Base-by-base conservation (phyloP, 306 rosid genomes). In the Castanea sativa region DNA sequence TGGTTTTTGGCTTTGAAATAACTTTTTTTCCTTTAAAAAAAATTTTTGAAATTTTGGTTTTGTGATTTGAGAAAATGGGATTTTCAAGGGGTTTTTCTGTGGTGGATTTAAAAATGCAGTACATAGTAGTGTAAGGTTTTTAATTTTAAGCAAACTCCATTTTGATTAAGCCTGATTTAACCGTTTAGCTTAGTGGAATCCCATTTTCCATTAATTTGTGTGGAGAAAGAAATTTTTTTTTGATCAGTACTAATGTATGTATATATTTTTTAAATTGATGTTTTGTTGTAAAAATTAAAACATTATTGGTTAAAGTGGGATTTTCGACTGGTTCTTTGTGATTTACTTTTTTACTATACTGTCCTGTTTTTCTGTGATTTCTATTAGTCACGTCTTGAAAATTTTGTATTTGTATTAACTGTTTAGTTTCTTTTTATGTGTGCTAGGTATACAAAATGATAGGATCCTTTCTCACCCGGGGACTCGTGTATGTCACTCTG, bases 391-490 rank as follows among this genome's bases (percentile, higher is more conserved):
- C 43, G 68, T 52, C 69, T 65, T n/a, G 6, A 61, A 59, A 71
- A 59, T 81, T 38, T 70, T 51, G 6, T 80, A 70, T 70, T 75
- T 84, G 71, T 57, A 51, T 76, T 70, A 55, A 71, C 81, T 60
- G 58, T 18, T 84, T 72, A 25, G 25, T 82, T 84, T 83, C 51
- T 56, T 79, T 83, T 74, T 81, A 27, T 57, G 72, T 82, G 72
- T 83, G 61, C 1, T 81, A 88, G 97, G 88, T 41, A 64, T 63
- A 76, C 92, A 88, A 85, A 89, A 93, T 93, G 98, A 89, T 93
- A 65, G 96, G 95, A 86, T 87, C 97, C 77, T 88, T 93, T 79
- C 64, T 93, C 77, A 93, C 97, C 74, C 85, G 98, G 83, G 89
- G 83, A 79, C 98, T 93, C 61, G 89, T 91, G 98, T 93, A 93